These are phyloP conservation scores for Metschnikowia rubicola DNA, from an alignment of 805 yeast species.

Conservation along the genomic window DNA sequence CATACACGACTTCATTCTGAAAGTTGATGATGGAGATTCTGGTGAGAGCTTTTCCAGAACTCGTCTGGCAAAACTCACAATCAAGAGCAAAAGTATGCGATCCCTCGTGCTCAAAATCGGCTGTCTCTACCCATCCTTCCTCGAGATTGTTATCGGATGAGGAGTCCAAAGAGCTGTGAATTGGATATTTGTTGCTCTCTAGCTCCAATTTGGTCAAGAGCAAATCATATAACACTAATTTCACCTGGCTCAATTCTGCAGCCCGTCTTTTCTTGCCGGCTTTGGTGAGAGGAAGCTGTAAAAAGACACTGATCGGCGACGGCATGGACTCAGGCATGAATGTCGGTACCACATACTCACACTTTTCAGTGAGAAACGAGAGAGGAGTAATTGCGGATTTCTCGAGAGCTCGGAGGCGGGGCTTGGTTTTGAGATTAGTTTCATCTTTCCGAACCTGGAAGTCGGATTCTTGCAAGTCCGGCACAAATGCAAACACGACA, in stretches of 20 bases:
- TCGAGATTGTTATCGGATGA: constrained; percentile 9
- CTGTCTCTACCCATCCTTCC: constrained; percentile 54
- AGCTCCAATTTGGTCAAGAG: constrained; percentile 49
- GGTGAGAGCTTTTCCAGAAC: constrained; percentile 62
- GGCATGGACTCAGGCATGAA: constrained; percentile 56
- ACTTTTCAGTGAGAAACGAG: constrained; percentile 35
- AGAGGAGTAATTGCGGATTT: constrained; percentile 15
- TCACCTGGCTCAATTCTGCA: constrained; percentile 29
- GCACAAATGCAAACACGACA: constrained; percentile 56
- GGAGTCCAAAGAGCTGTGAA: constrained; percentile 36
- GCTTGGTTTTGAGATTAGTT: background rate
- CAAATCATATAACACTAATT: constrained; percentile 51
- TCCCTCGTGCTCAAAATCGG: constrained; percentile 49
- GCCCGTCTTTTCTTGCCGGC: constrained; percentile 47
- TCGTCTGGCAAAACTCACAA: constrained; percentile 87
- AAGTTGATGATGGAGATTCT: constrained; percentile 73
- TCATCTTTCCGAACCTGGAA: background rate
- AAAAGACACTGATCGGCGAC: constrained; percentile 53
- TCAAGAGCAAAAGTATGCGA: constrained; percentile 76
- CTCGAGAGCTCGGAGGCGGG: constrained; percentile 2
- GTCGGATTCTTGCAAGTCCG: constrained; percentile 55
- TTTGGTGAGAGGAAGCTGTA: constrained; percentile 54
- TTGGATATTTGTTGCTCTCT: constrained; percentile 52
- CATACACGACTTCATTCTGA: constrained; percentile 58
- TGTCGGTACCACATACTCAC: constrained; percentile 46